Conservation (phyloP, 2,329 filamentous ascomycete genomes). For the Cytospora piceae region DNA sequence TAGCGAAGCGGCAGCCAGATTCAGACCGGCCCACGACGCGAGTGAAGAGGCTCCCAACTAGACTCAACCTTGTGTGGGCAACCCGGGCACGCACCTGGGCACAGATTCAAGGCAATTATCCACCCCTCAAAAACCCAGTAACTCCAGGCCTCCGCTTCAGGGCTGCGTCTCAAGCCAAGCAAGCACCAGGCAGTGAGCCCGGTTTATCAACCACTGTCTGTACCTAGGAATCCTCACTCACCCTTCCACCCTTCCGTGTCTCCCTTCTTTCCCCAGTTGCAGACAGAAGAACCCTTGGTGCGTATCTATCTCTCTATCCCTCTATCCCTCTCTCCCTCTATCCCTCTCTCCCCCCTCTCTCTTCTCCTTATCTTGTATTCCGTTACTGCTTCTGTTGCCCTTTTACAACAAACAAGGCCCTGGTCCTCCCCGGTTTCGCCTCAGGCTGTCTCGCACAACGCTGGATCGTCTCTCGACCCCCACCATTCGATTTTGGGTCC, state of each 20-base stretch:
- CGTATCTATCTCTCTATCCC: background rate
- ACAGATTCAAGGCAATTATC: background rate
- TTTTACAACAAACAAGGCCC: background rate
- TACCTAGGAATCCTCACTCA: background rate
- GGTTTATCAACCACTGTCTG: background rate
- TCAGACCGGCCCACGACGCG: background rate
- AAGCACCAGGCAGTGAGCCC: background rate
- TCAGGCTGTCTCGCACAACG: constrained; percentile 26
- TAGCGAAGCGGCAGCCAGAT: constrained; percentile 13
- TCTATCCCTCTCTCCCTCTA: background rate
- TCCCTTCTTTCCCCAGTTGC: background rate
- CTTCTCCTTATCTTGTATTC: background rate
- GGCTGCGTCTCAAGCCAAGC: background rate
- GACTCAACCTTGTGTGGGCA: too few relatives aligned
- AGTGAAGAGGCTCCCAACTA: too few relatives aligned
- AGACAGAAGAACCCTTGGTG: background rate
- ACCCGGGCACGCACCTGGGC: background rate
- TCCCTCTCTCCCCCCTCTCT: background rate
- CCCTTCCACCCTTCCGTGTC: background rate
- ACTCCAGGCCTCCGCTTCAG: background rate
- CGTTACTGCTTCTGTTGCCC: constrained; percentile 12
- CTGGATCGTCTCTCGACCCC: constrained; percentile 13
- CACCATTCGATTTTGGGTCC: constrained; percentile 13
- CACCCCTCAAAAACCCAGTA: constrained; percentile 3
- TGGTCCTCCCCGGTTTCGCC: constrained; percentile 25